phyloP scores from a whole-genome alignment of 768 basidiomycete genomes.

The Amyloporia xantha region DNA sequence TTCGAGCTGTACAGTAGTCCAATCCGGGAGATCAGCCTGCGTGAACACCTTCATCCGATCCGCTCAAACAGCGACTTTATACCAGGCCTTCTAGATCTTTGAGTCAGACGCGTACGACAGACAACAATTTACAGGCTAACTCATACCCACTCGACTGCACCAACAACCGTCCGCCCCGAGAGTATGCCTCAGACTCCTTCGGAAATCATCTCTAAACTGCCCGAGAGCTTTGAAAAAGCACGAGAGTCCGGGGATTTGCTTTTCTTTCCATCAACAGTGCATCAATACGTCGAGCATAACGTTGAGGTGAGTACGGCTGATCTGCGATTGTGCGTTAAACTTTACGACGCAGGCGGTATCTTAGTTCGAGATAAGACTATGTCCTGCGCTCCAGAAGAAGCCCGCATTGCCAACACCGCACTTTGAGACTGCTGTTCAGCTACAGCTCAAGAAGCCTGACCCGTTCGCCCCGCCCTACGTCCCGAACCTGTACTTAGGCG shows the following conservation, averaged over 20 bases:
- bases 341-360: background rate
- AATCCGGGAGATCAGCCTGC: too few relatives aligned
- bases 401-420: conserved; percentile 42
- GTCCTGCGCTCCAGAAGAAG: conserved; percentile 82
- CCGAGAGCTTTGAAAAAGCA: conserved; percentile 52
- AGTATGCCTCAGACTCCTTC: conserved; percentile 11
- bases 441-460: conserved; percentile 37
- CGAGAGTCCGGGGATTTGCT: conserved; percentile 57
- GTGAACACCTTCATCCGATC: too few relatives aligned
- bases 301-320: conserved; percentile 46
- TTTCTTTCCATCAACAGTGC: conserved; percentile 71
- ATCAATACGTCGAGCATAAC: conserved; percentile 52
- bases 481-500: conserved; percentile 67
- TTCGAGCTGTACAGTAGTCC: too few relatives aligned
- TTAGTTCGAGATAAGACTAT: conserved; percentile 83
- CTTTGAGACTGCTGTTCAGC: conserved; percentile 23
- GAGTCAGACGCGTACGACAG: too few relatives aligned
- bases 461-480: conserved; percentile 89
- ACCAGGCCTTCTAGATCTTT: too few relatives aligned
- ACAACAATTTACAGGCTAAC: too few relatives aligned
- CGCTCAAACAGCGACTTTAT: too few relatives aligned
- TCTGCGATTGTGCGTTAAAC: background rate
- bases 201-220: conserved; percentile 51
- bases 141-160: background rate
- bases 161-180: too few relatives aligned